A percentile compares a stretch with the other conserved stretches of the same genome.
These are phyloP conservation scores for Anaeramoeba ignava DNA, from an alignment of 78 protist genomes.

Conservation along the genomic window DNA sequence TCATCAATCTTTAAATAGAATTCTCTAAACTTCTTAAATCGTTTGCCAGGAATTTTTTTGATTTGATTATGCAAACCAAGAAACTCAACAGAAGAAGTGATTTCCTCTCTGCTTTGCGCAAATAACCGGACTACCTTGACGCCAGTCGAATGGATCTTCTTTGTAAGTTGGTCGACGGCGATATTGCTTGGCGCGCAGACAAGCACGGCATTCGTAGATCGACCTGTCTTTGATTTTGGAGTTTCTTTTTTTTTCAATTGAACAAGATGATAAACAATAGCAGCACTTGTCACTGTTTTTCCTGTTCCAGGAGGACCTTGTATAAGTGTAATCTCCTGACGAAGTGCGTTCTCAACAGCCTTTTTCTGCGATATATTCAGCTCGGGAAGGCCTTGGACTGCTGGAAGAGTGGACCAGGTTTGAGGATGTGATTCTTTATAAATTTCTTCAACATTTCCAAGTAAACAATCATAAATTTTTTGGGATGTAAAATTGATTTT, in stretches of 20 bases:
- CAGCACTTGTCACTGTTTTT: slow-evolving; percentile 94
- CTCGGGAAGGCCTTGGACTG: not conserved
- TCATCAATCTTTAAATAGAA: not conserved
- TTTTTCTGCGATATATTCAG: not conserved
- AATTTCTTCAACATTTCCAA: not conserved
- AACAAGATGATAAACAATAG: slow-evolving; percentile 86
- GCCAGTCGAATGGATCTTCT: slow-evolving; percentile 85
- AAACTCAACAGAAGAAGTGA: slow-evolving; percentile 66
- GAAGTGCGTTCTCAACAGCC: slow-evolving; percentile 70
- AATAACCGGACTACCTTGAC: slow-evolving; percentile 80
- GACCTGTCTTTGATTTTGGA: too few relatives aligned
- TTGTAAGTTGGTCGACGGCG: slow-evolving; percentile 92
- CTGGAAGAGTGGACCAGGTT: not conserved
- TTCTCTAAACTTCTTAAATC: not conserved
- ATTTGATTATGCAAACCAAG: slow-evolving; percentile 85
- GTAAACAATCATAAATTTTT: too few relatives aligned
- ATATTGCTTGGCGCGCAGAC: slow-evolving; percentile 97
- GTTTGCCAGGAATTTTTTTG: not conserved
- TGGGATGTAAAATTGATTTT: too few relatives aligned
- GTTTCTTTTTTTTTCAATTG: not conserved
- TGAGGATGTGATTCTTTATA: not conserved
- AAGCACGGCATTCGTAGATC: too few relatives aligned
- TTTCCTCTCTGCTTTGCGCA: slow-evolving; percentile 88
- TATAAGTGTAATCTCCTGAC: slow-evolving; percentile 72
- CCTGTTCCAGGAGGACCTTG: slow-evolving; percentile 97